Base-by-base conservation (phyloP, 2,329 filamentous ascomycete species). In the Diaporthe ilicicola region DNA sequence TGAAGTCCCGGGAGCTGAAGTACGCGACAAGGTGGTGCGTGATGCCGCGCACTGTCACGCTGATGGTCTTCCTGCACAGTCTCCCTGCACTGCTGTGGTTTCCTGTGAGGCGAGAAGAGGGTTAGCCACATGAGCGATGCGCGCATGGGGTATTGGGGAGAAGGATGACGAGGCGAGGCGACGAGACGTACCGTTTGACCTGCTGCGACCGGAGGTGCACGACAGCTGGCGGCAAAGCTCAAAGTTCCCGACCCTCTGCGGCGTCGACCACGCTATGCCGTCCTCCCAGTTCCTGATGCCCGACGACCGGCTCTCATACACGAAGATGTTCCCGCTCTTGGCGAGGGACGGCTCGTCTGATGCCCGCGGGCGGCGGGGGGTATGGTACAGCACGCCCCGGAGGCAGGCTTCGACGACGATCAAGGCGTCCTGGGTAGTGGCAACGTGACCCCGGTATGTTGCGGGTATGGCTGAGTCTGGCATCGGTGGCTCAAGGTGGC, bases 361-460 rank as follows among this genome's bases (percentile, higher is more conserved):
- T 29, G 29, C 27, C 29, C 67, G 59, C 12, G 67, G 56, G n/a
- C 67, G 46, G 56, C 67, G 55, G 55, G 56, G 27, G 24, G 61
- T 42, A 39, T 70, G 67, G 37, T 42, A 54, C 10, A 70, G 67
- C 9, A 54, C 17, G 56, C 67, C 67, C 32, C 48, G 19, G 8
- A 70, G 50, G 56, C 67, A 70, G 48, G 67, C 67, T 65, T 70
- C 67, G 37, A 70, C 37, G 27, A 70, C 6, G 32, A 70, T 55
- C 46, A 70, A 53, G 29, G 67, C 67, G 67, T 70, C 67, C 56
- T 65, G 48, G 34, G 67, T 70, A 34, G 67, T 65, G 34, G 56
- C 67, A 22, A 65, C 56, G 27, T 65, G 67, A 64, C 67, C 67
- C 34, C 44, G 48, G 27, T 64, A 62, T 53, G 67, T 70, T 24